phyloP scores from a whole-genome alignment of 768 basidiomycete species.

The Auricularia sp. region DNA sequence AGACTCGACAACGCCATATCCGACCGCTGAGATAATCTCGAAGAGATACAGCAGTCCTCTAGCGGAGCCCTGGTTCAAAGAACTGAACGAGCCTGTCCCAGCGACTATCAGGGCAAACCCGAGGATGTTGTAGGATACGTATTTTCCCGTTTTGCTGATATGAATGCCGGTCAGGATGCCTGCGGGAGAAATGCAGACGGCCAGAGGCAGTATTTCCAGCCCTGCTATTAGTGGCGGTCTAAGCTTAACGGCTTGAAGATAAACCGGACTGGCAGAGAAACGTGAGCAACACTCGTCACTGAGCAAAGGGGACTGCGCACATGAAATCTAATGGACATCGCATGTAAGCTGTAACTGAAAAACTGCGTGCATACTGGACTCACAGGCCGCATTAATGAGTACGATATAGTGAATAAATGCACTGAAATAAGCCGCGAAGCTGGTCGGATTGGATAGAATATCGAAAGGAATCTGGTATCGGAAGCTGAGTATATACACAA shows the following conservation, averaged over 20 bases:
- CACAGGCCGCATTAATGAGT: background rate
- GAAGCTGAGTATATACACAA: background rate
- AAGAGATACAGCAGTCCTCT: background rate
- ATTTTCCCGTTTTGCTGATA: background rate
- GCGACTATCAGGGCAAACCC: background rate
- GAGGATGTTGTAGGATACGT: background rate
- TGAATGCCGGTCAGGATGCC: background rate
- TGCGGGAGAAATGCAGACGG: background rate
- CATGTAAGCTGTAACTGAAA: background rate
- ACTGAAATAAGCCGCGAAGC: background rate
- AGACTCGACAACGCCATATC: conserved; percentile 16
- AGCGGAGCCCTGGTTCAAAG: background rate
- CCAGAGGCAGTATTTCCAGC: background rate
- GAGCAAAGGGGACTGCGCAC: background rate
- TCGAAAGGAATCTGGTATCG: background rate
- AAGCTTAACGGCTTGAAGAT: background rate
- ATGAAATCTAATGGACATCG: background rate
- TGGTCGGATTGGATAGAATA: background rate
- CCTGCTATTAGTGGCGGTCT: background rate
- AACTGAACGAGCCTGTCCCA: background rate
- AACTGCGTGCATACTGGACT: background rate
- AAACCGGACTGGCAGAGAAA: background rate
- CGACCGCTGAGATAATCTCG: conserved; percentile 8
- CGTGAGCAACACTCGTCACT: background rate
- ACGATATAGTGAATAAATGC: background rate